Evolutionary conservation across 2,329 filamentous ascomycete genomes (phyloP), one percentile per base, ranked within the genome.

Genomic region (Colletotrichum navitas): DNA sequence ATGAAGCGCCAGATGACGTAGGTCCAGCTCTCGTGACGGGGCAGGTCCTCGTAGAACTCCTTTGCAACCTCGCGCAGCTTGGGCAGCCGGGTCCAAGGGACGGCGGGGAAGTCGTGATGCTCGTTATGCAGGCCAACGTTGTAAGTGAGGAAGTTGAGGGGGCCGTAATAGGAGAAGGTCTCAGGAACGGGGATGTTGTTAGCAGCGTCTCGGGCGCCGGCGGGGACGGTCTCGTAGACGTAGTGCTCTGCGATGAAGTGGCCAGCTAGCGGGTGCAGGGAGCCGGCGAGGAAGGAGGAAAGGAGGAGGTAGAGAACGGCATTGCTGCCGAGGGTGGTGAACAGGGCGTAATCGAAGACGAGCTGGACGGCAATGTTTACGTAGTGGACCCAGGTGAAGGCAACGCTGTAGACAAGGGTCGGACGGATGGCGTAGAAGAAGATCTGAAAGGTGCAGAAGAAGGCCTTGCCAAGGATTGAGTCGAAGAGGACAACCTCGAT

Each of bases 201-300:
- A 32, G 86, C 83, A 1, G 91, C 88, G 74, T 91, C 82, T 63
- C 80, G 82, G 69, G 89, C 87, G 12, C 85, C 83, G 24, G 87
- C 85, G 18, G 85, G 85, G 76, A 89, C 84, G 63, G 89, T 90
- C 76, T 91, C 86, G 79, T 94, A 95, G 75, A 95, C 92, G 83
- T 95, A 95, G 83, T 99, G 96, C 85, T 99, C 96, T 69, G 96
- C 95, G 82, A 99, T 99, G 86, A 99, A 99, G 84, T 99, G 96
- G 55, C 94, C 96, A 0, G 96, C 96, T 71, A 95, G 94, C 4
- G 96, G 96, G 83, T 99, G 96, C 41, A 99, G 88, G 58, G 92
- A 95, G 45, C 96, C 96, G 1, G 96, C 96, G 3, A 99, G 88
- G 87, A 99, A 98, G 63, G 93, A 96, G 78, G 92, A 96, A 76